Evolutionary conservation across 768 basidiomycete species (phyloP).

Genomic region (Podaxis sp.): DNA sequence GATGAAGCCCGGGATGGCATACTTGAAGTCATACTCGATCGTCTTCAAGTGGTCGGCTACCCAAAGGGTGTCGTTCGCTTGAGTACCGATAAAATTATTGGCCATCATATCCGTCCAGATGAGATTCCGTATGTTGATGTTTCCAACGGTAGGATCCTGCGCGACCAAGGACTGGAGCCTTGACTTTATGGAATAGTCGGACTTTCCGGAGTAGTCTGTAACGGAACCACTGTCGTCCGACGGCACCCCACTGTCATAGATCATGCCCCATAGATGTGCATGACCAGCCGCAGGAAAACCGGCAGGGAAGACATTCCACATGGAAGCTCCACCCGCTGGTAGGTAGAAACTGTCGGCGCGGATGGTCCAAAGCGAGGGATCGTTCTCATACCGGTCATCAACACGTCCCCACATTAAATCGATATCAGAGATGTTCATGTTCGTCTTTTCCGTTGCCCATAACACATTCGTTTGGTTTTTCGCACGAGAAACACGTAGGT

Average conservation of each 20-base stretch:
- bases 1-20: conserved; percentile 2
- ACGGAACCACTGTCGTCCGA: background rate
- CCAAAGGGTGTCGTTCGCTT: background rate
- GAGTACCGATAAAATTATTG: background rate
- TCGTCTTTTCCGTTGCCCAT: conserved; percentile 4
- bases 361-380: conserved; percentile 6
- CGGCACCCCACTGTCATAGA: background rate
- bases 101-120: conserved; percentile 3
- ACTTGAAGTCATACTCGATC: conserved; percentile 3
- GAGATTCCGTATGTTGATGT: background rate
- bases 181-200: background rate
- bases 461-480: background rate
- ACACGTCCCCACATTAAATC: conserved; percentile 8
- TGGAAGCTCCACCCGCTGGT: conserved; percentile 3
- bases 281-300: background rate
- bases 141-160: background rate
- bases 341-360: background rate
- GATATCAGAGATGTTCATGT: background rate
- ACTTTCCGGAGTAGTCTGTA: background rate
- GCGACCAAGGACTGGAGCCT: background rate
- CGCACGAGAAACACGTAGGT: background rate
- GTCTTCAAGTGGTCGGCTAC: background rate
- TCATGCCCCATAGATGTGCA: background rate
- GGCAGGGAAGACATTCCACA: background rate
- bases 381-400: conserved; percentile 6